Percentiles rank a stretch among this genome's conserved stretches.
Evolutionary conservation across 352 stramenopile genomes (phyloP).

Genomic region (Pythium phragmitis): DNA sequence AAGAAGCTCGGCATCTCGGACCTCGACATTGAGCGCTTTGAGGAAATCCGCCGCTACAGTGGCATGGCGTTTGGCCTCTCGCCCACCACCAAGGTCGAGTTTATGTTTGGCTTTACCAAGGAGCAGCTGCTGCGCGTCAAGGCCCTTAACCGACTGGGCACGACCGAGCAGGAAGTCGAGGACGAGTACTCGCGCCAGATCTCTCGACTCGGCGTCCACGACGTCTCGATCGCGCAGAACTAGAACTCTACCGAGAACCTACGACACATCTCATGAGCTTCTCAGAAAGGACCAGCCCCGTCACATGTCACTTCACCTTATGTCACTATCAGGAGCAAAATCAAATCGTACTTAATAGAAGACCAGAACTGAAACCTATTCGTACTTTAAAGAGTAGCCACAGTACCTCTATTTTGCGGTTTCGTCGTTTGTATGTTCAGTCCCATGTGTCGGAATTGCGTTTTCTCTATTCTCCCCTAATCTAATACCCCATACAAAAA

Average conservation of each 20-base stretch:
- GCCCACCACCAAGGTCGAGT: slow-evolving; percentile 32
- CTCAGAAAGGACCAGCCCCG: too few relatives aligned
- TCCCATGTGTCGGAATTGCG: not conserved
- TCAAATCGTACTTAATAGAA: not conserved
- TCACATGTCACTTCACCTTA: not conserved
- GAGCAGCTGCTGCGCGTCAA: slow-evolving; percentile 43
- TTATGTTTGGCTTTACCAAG: slow-evolving; percentile 38
- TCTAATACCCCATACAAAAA: slow-evolving; percentile 1
- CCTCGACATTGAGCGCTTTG: slow-evolving; percentile 33
- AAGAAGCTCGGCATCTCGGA: slow-evolving; percentile 50
- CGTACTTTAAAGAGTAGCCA: not conserved
- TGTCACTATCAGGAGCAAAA: not conserved
- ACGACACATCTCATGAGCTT: too few relatives aligned
- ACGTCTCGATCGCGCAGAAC: slow-evolving; percentile 16
- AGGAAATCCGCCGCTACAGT: slow-evolving; percentile 33
- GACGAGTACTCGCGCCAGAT: slow-evolving; percentile 37
- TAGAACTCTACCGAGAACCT: not conserved
- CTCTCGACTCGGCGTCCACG: slow-evolving; percentile 32
- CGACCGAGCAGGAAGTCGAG: slow-evolving; percentile 37
- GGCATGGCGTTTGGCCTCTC: slow-evolving; percentile 20
- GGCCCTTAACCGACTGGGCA: slow-evolving; percentile 38
- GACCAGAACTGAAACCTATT: not conserved
- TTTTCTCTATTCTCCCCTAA: not conserved
- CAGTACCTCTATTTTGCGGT: not conserved
- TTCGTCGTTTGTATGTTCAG: not conserved